Base-by-base conservation (phyloP, 495 filamentous ascomycete genomes). In the Aspergillus campestris region DNA sequence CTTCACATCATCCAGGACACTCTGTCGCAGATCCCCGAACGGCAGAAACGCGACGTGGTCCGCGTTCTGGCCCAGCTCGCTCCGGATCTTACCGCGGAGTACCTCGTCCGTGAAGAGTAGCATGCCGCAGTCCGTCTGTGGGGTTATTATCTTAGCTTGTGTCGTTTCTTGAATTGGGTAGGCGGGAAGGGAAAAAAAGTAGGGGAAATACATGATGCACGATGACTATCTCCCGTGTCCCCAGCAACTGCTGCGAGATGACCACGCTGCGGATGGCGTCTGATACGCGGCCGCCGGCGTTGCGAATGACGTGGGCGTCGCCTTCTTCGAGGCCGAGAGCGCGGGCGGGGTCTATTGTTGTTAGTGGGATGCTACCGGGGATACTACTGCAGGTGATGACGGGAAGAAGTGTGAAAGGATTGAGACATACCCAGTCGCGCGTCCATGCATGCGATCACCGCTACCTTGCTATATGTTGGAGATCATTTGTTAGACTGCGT, bases 261-360 rank as follows among this genome's bases (percentile, higher is more conserved):
- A 89, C 67, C 48, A 94, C 72, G 31, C 78, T 83, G 42, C 87
- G 80, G 1, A 90, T 68, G 2, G 81, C 84, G 34, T 90, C 87
- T 11, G 64, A 62, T 0, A 75, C 82, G 10, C 70, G 77, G 6
- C 71, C 87, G 9, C 88, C 88, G 13, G 69, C 69, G 54, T 94
- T 94, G 46, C 88, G 83, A 50, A 94, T 88, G 14, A 94, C 76
- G 60, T 91, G 86, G 5, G 87, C 86, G 47, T 86, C 81, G 13
- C 86, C 86, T 34, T 88, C 75, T 41, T 74, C 61, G 42, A 91
- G 82, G n/a, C 82, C 84, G 46, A 86, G 82, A 6, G 84, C 87
- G 3, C 69, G 57, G 2, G 80, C 74, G 0, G 84, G 75, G 51
- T 90, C 82, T 64, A 31, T 24, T 8, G 5, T 28, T 31, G 32